Conservation (phyloP, 1,284 basidiomycete genomes). For the Exobasidium cylindrosporum region DNA sequence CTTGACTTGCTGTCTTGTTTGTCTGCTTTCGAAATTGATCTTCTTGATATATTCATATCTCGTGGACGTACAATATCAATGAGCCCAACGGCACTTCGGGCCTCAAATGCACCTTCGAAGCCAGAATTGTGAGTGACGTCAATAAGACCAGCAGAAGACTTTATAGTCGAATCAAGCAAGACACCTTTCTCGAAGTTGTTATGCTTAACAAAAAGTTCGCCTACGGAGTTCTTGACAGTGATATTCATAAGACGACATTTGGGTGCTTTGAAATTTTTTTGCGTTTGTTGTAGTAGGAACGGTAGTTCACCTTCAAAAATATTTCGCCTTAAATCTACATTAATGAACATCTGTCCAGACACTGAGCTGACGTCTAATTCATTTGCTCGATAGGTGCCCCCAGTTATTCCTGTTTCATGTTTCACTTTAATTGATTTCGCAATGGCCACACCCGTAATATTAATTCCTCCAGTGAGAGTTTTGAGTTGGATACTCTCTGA, state of each 20-base stretch:
- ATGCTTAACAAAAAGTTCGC: background rate
- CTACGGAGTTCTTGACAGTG: background rate
- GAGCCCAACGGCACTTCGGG: background rate
- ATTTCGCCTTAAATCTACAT: background rate
- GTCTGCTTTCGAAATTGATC: background rate
- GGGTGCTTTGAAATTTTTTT: background rate
- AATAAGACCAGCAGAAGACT: background rate
- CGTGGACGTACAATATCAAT: background rate
- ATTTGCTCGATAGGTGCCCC: background rate
- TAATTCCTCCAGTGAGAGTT: background rate
- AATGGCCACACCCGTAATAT: conserved; percentile 2
- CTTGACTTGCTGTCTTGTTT: background rate
- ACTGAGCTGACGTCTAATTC: background rate
- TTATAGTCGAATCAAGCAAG: background rate
- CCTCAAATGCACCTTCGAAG: conserved; percentile 3
- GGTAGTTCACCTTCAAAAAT: background rate
- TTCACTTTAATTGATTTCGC: background rate
- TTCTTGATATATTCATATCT: background rate
- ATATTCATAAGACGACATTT: background rate
- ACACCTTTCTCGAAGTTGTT: background rate
- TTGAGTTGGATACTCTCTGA: background rate
- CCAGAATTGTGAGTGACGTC: background rate
- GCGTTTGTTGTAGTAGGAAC: background rate
- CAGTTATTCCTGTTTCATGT: background rate
- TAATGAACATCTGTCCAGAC: background rate